Conservation (phyloP, 345 rosid genomes). For the Moricandia arvensis region DNA sequence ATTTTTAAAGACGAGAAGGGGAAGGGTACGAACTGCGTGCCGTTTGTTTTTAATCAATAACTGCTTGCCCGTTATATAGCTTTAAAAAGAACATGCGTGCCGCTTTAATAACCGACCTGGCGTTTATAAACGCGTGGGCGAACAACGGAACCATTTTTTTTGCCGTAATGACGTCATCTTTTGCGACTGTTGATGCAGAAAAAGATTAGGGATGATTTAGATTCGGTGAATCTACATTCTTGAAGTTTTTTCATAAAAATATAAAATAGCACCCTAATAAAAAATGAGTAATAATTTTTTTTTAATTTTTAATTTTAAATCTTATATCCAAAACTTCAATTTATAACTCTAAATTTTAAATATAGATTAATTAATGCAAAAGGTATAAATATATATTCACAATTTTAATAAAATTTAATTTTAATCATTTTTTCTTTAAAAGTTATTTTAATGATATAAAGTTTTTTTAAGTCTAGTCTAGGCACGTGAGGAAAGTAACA, state of each 20-base stretch:
- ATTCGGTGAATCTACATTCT: too few relatives aligned
- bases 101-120: not conserved
- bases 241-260: too few relatives aligned
- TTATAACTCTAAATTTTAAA: too few relatives aligned
- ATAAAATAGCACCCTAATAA: too few relatives aligned
- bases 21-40: conserved; percentile 11
- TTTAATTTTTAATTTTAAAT: too few relatives aligned
- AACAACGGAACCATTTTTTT: conserved; percentile 8
- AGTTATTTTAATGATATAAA: too few relatives aligned
- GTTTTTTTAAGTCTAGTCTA: not conserved
- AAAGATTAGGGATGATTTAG: not conserved
- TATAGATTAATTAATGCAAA: too few relatives aligned
- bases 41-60: not conserved
- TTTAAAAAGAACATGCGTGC: conserved; percentile 15
- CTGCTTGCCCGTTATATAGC: conserved; percentile 13
- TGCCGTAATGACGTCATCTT: not conserved
- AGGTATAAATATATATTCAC: too few relatives aligned
- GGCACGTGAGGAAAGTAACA: conserved; percentile 20
- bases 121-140: not conserved
- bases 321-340: too few relatives aligned
- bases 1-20: not conserved
- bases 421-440: too few relatives aligned
- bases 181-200: not conserved
- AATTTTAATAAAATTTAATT: too few relatives aligned
- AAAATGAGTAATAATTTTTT: too few relatives aligned